Percentiles rank a stretch among this genome's conserved stretches.
These are phyloP conservation scores for Xylariomycetidae sp. DNA, from an alignment of 2,329 filamentous ascomycete species.

Conservation along the genomic window DNA sequence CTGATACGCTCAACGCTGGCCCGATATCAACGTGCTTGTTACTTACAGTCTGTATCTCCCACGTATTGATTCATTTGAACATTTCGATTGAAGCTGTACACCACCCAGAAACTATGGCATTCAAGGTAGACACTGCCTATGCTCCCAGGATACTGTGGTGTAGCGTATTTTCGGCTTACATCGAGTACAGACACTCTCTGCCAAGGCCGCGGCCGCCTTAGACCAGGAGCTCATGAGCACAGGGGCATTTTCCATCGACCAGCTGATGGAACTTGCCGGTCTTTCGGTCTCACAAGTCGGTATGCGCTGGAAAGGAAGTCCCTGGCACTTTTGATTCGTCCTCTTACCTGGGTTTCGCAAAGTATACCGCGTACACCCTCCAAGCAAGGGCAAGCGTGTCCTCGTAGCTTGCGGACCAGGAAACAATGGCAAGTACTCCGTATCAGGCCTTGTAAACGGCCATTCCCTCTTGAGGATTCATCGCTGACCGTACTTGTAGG, in stretches of 20 bases:
- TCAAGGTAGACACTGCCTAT: conserved; percentile 15
- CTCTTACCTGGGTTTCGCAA: neutral
- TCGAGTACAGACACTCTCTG: conserved; percentile 64
- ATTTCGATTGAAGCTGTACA: no score
- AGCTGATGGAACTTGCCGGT: conserved; percentile 94
- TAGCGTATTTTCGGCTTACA: conserved; percentile 16
- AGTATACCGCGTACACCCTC: conserved; percentile 84
- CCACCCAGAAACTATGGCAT: conserved; percentile 20
- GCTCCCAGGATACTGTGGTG: neutral
- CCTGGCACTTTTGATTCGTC: neutral
- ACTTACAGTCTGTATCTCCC: conserved; percentile 6
- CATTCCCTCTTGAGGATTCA: no score
- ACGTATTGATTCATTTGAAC: no score
- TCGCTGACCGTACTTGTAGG: conserved; percentile 42
- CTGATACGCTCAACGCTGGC: neutral
- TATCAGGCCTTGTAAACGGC: no score
- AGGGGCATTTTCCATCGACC: conserved; percentile 85
- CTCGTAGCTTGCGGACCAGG: conserved; percentile 88
- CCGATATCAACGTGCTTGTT: neutral
- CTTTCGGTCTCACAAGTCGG: conserved; percentile 88
- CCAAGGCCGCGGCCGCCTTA: conserved; percentile 80
- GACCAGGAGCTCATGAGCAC: conserved; percentile 92
- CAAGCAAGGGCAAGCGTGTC: conserved; percentile 61
- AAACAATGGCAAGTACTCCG: conserved; percentile 52
- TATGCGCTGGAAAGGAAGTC: conserved; percentile 31